Conservation (phyloP, 140 eudicot species). For the Flaveria floridana region DNA sequence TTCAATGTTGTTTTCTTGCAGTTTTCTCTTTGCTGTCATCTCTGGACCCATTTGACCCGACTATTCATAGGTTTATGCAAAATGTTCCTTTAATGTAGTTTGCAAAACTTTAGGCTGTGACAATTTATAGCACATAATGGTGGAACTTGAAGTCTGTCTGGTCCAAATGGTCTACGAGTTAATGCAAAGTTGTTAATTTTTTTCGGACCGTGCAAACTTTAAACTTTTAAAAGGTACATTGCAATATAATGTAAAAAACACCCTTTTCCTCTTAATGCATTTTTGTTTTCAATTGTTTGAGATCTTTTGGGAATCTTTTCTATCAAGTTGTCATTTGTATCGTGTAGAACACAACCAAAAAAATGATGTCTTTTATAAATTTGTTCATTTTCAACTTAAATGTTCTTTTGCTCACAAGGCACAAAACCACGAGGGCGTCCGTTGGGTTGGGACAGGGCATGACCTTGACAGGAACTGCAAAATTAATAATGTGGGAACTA, state of each 20-base stretch:
- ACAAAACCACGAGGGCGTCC: not conserved
- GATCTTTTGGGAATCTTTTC: not conserved
- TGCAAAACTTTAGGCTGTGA: not conserved
- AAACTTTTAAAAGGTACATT: not conserved
- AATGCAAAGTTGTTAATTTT: not conserved
- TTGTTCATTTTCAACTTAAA: slow-evolving; percentile 1
- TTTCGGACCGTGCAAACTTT: not conserved
- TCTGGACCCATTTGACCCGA: not conserved
- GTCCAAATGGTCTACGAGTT: not conserved
- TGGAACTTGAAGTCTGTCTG: not conserved
- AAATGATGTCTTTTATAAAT: not conserved
- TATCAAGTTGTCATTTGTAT: slow-evolving; percentile 18
- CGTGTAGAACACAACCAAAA: not conserved
- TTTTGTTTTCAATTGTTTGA: not conserved
- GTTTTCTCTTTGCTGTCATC: not conserved
- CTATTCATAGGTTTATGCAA: not conserved
- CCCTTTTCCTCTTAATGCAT: too few species aligned
- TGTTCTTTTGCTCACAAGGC: not conserved
- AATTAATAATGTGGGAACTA: not conserved
- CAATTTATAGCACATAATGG: not conserved
- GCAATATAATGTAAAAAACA: not conserved
- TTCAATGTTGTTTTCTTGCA: slow-evolving; percentile 5
- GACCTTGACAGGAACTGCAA: not conserved
- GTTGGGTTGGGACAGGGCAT: not conserved
- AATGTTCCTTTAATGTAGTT: not conserved